phyloP scores from a whole-genome alignment of 352 stramenopile species.

The Phytophthora sojae region DNA sequence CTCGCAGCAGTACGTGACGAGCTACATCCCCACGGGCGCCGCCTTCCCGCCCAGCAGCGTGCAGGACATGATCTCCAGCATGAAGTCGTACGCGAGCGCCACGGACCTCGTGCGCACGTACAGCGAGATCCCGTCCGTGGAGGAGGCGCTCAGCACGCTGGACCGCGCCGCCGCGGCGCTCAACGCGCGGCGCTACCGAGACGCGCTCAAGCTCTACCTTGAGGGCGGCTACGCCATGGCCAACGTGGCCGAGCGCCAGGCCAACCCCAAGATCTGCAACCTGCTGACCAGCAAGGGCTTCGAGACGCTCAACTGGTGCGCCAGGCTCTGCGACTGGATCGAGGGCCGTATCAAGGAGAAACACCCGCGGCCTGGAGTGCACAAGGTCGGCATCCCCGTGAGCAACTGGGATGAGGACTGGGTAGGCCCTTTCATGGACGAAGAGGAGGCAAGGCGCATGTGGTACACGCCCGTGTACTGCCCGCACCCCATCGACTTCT shows the following conservation, averaged over 20 bases:
- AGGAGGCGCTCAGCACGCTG: constrained; percentile 79
- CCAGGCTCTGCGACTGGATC: constrained; percentile 83
- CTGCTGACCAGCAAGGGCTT: constrained; percentile 87
- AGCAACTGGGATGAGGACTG: constrained; percentile 81
- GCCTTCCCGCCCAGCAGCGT: constrained; percentile 67
- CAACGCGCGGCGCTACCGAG: constrained; percentile 68
- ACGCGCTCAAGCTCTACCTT: constrained; percentile 84
- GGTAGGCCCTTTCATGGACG: constrained; percentile 70
- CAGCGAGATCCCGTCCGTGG: constrained; percentile 76
- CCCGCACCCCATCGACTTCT: constrained; percentile 74
- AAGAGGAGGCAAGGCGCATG: constrained; percentile 77
- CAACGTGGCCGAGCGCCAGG: constrained; percentile 80
- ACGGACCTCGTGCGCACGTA: constrained; percentile 81
- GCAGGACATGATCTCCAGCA: constrained; percentile 81
- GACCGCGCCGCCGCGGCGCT: constrained; percentile 74
- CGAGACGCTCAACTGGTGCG: constrained; percentile 89
- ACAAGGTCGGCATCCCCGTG: constrained; percentile 82
- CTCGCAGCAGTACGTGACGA: constrained; percentile 80
- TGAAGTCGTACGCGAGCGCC: constrained; percentile 80
- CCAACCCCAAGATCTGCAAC: constrained; percentile 87
- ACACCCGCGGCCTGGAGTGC: constrained; percentile 74
- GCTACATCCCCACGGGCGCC: constrained; percentile 72
- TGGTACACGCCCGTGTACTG: constrained; percentile 89
- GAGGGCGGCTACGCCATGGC: constrained; percentile 88
- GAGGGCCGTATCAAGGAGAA: constrained; percentile 83